phyloP scores from a whole-genome alignment of 495 filamentous ascomycete genomes.

The Daldinia vernicosa region DNA sequence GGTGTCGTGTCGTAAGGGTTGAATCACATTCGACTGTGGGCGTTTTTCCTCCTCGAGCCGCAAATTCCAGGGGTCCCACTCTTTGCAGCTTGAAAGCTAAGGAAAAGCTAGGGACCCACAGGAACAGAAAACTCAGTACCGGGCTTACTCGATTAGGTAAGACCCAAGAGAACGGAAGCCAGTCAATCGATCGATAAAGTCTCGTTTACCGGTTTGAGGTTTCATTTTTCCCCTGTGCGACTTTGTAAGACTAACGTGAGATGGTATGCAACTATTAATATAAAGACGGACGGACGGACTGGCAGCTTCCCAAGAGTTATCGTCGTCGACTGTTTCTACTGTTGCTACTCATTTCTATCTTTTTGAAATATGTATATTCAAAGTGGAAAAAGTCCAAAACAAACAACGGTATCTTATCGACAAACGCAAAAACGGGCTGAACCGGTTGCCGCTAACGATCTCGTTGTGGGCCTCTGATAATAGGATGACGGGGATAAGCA shows the following conservation, averaged over 20 bases:
- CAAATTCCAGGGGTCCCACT: slow-evolving; percentile 23
- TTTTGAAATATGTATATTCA: not conserved
- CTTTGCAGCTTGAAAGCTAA: slow-evolving; percentile 7
- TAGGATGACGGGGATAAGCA: slow-evolving; percentile 19
- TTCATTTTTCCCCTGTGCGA: slow-evolving; percentile 14
- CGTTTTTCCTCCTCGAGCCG: slow-evolving; percentile 33
- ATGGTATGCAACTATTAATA: not conserved
- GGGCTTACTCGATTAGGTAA: slow-evolving; percentile 31
- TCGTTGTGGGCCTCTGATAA: slow-evolving; percentile 33
- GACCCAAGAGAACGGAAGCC: slow-evolving; percentile 29
- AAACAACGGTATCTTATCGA: slow-evolving; percentile 25
- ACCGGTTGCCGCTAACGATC: slow-evolving; percentile 23
- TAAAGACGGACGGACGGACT: not conserved
- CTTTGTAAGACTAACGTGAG: not conserved
- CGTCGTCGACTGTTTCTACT: not conserved
- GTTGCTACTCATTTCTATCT: too few relatives aligned
- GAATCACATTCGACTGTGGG: slow-evolving; percentile 31
- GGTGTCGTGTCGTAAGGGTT: slow-evolving; percentile 39
- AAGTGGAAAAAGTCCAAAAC: not conserved
- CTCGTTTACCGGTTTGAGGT: slow-evolving; percentile 16
- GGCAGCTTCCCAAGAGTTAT: not conserved
- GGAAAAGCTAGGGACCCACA: slow-evolving; percentile 5
- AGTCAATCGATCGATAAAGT: slow-evolving; percentile 19
- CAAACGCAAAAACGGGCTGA: slow-evolving; percentile 18
- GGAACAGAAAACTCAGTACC: slow-evolving; percentile 28